These are phyloP conservation scores for Isoetes engelmannii DNA, from an alignment of 83 land plant genomes.

Conservation along the genomic window DNA sequence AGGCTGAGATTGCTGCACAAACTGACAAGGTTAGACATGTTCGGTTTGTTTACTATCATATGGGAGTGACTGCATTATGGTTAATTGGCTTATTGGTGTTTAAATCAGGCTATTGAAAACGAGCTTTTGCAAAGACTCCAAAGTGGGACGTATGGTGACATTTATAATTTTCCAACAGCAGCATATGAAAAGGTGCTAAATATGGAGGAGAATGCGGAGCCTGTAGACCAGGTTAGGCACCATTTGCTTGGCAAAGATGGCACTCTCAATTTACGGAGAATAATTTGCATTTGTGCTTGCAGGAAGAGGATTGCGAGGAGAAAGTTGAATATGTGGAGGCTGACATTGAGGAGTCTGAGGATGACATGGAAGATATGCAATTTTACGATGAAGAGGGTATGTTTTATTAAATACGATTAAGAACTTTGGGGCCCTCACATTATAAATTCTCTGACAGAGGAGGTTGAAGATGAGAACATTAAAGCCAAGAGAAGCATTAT, in stretches of 20 bases:
- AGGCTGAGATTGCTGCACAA: conserved; percentile 85
- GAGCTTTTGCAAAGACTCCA: conserved; percentile 75
- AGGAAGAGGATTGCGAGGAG: conserved; percentile 45
- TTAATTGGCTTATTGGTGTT: neutral
- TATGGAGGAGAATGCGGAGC: conserved; percentile 49
- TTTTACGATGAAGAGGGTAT: neutral
- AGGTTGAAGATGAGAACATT: conserved; percentile 15
- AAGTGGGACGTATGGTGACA: conserved; percentile 83
- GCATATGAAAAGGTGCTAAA: conserved; percentile 57
- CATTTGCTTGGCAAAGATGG: conserved; percentile 18
- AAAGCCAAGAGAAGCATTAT: conserved; percentile 9
- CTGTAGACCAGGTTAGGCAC: conserved; percentile 49
- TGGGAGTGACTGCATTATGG: neutral
- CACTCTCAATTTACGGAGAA: neutral
- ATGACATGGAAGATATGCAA: conserved; percentile 75
- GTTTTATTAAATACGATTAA: conserved; percentile 1
- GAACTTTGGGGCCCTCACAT: neutral
- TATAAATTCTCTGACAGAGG: neutral
- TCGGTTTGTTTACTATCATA: neutral
- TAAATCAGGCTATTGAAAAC: conserved; percentile 70
- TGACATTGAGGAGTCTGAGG: conserved; percentile 64
- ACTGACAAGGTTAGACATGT: conserved; percentile 51
- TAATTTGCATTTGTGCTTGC: conserved; percentile 2
- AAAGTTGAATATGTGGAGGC: conserved; percentile 87
- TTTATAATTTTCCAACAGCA: conserved; percentile 62